A percentile compares a stretch with the other conserved stretches of the same genome.
phyloP scores from a whole-genome alignment of 179 eudicot species.

The Amaranthus tricolor region DNA sequence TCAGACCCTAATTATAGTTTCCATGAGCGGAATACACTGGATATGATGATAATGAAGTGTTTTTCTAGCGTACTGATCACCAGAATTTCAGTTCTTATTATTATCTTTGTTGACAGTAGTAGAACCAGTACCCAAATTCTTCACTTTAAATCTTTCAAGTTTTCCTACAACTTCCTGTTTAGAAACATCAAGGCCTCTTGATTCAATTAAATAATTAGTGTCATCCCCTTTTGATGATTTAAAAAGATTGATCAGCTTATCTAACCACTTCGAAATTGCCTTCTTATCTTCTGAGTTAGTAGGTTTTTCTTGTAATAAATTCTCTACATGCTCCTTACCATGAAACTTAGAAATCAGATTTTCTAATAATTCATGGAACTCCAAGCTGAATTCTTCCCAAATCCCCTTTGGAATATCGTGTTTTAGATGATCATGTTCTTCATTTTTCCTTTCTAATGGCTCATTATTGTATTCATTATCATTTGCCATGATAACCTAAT shows the following conservation, averaged over 20 bases:
- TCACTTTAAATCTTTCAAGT: conserved; percentile 37
- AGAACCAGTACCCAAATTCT: conserved; percentile 19
- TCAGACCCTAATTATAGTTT: no score
- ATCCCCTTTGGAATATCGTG: not conserved
- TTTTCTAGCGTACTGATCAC: no score
- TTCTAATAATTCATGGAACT: conserved; percentile 1
- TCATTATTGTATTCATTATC: not conserved
- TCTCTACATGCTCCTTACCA: not conserved
- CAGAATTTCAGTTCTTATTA: not conserved
- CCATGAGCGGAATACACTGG: no score
- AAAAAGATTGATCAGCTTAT: conserved; percentile 1
- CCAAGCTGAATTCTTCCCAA: not conserved
- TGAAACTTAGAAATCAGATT: not conserved
- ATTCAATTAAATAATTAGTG: no score
- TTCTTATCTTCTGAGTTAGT: not conserved
- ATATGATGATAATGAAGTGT: no score
- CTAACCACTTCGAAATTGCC: conserved; percentile 4
- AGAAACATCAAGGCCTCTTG: not conserved
- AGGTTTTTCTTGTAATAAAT: conserved; percentile 8
- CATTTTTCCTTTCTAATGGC: not conserved
- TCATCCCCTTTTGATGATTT: not conserved
- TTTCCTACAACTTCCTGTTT: conserved; percentile 9
- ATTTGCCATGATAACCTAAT: not conserved
- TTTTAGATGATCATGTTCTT: conserved; percentile 10
- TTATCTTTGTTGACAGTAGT: conserved; percentile 2